phyloP scores from a whole-genome alignment of 768 basidiomycete species.

The Crassisporium funariophilum region DNA sequence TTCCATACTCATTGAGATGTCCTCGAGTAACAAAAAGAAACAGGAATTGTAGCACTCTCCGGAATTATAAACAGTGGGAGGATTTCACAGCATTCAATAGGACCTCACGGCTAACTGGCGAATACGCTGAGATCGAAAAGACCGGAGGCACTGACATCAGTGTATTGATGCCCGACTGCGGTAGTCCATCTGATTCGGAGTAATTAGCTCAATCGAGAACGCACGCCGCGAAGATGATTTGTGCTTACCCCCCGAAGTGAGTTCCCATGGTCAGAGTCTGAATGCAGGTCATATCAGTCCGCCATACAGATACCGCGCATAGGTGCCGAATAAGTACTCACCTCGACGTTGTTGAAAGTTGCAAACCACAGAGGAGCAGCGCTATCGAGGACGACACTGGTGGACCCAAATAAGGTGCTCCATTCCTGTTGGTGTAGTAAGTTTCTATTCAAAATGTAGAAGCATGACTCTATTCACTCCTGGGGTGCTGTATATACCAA shows the following conservation, averaged over 20 bases:
- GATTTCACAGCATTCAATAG: no score
- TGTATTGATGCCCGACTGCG: conserved; percentile 30
- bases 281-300: background rate
- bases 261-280: conserved; percentile 20
- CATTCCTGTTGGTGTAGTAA: conserved; percentile 6
- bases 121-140: conserved; percentile 25
- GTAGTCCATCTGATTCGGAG: conserved; percentile 19
- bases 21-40: no score
- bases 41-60: no score
- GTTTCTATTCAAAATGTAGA: background rate
- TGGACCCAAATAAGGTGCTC: conserved; percentile 22
- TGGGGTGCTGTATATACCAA: conserved; percentile 20
- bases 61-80: no score
- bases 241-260: conserved; percentile 19
- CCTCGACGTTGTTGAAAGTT: conserved; percentile 22
- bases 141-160: conserved; percentile 28
- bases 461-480: conserved; percentile 8
- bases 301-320: background rate
- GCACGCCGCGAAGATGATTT: background rate
- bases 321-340: background rate
- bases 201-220: background rate
- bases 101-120: no score
- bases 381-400: conserved; percentile 18
- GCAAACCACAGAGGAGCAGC: conserved; percentile 23
- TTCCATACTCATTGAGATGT: no score